Percentiles rank a stretch among this genome's conserved stretches.
Evolutionary conservation across 1,139 yeast genomes (phyloP).

Genomic region (Torulaspora pretoriensis): DNA sequence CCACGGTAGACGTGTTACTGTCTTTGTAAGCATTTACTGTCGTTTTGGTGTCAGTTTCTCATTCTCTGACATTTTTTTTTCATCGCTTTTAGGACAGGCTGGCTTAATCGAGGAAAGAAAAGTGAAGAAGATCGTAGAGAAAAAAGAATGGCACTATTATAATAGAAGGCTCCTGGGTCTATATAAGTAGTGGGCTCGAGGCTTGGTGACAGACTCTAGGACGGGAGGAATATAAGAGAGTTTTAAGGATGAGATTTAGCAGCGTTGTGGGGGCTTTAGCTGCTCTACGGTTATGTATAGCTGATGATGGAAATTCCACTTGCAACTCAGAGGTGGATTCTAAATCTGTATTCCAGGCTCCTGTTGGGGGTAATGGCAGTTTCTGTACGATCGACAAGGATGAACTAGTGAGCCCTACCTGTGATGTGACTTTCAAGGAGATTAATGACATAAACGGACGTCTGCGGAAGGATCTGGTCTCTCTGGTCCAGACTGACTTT

Average conservation of each 20-base stretch:
- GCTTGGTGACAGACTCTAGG: background rate
- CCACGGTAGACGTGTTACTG: slow-evolving; percentile 64
- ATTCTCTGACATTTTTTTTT: slow-evolving; percentile 1
- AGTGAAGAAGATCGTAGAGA: slow-evolving; percentile 10
- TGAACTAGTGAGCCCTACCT: slow-evolving; percentile 37
- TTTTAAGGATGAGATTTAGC: slow-evolving; percentile 2
- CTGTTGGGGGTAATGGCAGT: slow-evolving; percentile 14
- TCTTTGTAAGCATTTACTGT: slow-evolving; percentile 24
- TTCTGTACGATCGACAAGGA: slow-evolving; percentile 38
- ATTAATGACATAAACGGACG: slow-evolving; percentile 49
- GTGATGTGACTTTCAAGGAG: slow-evolving; percentile 52
- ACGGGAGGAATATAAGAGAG: background rate
- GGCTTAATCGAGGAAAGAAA: slow-evolving; percentile 10
- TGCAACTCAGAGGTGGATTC: slow-evolving; percentile 5
- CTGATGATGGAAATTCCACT: slow-evolving; percentile 2
- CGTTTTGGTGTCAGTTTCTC: background rate
- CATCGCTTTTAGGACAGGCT: slow-evolving; percentile 7
- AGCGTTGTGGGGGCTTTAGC: slow-evolving; percentile 3
- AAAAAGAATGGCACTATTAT: background rate
- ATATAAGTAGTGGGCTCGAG: background rate
- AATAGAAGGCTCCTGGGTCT: background rate
- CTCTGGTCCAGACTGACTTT: slow-evolving; percentile 63
- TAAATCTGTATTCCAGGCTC: slow-evolving; percentile 6
- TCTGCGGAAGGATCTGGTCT: slow-evolving; percentile 51
- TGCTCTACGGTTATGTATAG: slow-evolving; percentile 5